Percentiles rank a stretch among this genome's conserved stretches.
These are phyloP conservation scores for Alternaria hordeiaustralica DNA, from an alignment of 2,329 filamentous ascomycete species.

Conservation along the genomic window DNA sequence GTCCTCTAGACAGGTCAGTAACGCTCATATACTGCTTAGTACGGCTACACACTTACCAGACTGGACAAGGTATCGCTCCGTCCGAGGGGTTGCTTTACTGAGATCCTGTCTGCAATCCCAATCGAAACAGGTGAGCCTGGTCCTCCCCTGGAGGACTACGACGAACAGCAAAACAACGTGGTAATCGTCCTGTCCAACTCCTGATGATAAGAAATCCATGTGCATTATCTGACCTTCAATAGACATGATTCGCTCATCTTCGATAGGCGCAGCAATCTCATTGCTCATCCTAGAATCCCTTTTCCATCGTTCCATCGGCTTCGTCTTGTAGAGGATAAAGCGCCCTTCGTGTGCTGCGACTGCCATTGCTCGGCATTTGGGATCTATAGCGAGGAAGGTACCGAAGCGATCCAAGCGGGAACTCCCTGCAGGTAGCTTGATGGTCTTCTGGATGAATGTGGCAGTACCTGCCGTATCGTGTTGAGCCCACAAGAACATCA, in stretches of 20 bases:
- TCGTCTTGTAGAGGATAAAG: constrained; percentile 75
- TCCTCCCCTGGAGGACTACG: constrained; percentile 52
- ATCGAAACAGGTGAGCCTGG: constrained; percentile 58
- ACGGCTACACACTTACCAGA: constrained; percentile 26
- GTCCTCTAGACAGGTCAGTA: constrained; percentile 38
- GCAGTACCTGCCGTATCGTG: constrained; percentile 53
- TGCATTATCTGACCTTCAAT: constrained; percentile 77
- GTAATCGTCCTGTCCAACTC: constrained; percentile 68
- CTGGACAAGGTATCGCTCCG: constrained; percentile 35
- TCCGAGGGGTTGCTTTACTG: constrained; percentile 31
- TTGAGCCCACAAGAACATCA: constrained; percentile 77
- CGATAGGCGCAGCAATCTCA: constrained; percentile 64
- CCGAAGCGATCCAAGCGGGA: constrained; percentile 63
- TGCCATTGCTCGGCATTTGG: constrained; percentile 68
- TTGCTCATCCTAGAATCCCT: constrained; percentile 49
- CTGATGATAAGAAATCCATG: constrained; percentile 83
- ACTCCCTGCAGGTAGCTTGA: constrained; percentile 65
- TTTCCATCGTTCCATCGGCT: constrained; percentile 61
- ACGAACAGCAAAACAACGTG: constrained; percentile 78
- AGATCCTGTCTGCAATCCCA: constrained; percentile 58
- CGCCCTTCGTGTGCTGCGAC: constrained; percentile 73
- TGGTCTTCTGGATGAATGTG: constrained; percentile 67
- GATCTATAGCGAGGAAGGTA: constrained; percentile 77
- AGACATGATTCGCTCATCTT: constrained; percentile 53
- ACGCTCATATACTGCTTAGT: neutral